phyloP scores from a whole-genome alignment of 768 basidiomycete genomes.

The Mrakia frigida region DNA sequence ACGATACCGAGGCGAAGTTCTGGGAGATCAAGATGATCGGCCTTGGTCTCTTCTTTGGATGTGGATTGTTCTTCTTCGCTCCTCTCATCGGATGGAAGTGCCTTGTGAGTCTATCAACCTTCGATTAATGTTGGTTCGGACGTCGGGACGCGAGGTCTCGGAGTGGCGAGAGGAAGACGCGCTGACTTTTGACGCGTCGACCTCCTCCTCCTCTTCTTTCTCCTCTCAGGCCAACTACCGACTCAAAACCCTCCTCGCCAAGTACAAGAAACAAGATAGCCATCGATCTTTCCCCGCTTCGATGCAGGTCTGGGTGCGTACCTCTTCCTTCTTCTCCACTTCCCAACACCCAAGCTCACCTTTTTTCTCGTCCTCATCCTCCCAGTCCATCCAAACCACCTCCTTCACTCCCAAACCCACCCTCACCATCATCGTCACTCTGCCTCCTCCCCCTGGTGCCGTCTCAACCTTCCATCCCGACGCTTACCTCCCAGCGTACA shows the following conservation, averaged over 20 bases:
- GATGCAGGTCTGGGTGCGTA: constrained; percentile 4
- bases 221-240: not conserved
- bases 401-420: not conserved
- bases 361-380: not conserved
- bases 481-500: not conserved
- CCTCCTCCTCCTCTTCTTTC: not conserved
- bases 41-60: not conserved
- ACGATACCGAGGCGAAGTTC: not conserved
- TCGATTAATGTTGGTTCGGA: too few relatives aligned
- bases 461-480: constrained; percentile 1
- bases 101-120: not conserved
- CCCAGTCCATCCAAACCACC: not conserved
- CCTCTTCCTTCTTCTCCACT: not conserved
- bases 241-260: not conserved
- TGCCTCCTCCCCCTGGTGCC: not conserved
- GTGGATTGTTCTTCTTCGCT: not conserved
- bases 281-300: constrained; percentile 1
- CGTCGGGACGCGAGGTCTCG: too few relatives aligned
- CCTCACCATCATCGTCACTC: not conserved
- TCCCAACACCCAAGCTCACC: not conserved
- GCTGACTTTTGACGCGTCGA: not conserved
- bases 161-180: too few relatives aligned
- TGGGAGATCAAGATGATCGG: constrained; percentile 6
- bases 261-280: not conserved
- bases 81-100: not conserved